These are phyloP conservation scores for Penicillium canariense DNA, from an alignment of 495 filamentous ascomycete genomes.

Conservation along the genomic window DNA sequence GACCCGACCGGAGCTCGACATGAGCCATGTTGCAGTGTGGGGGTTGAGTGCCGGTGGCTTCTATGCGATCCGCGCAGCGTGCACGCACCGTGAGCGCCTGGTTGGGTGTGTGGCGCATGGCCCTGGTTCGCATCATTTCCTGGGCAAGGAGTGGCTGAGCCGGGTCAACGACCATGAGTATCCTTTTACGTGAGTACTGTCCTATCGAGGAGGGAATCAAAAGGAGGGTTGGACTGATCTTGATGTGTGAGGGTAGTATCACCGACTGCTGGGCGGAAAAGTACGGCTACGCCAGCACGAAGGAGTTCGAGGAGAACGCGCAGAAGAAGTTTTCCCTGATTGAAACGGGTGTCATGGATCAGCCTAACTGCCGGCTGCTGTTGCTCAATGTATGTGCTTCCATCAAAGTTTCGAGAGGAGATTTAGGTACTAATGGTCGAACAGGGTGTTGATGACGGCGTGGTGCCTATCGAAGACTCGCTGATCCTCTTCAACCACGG, in stretches of 20 bases:
- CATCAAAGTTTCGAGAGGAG: not conserved
- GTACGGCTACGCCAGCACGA: conserved; percentile 60
- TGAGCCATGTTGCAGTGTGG: conserved; percentile 63
- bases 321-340: conserved; percentile 72
- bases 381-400: conserved; percentile 59
- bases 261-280: conserved; percentile 66
- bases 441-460: conserved; percentile 64
- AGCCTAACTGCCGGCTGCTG: conserved; percentile 60
- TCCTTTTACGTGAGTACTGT: conserved; percentile 60
- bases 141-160: conserved; percentile 61
- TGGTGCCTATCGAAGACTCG: conserved; percentile 78
- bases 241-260: conserved; percentile 38
- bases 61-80: conserved; percentile 71
- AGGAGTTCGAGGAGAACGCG: conserved; percentile 58
- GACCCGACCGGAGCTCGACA: conserved; percentile 57
- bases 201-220: not conserved
- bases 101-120: conserved; percentile 67
- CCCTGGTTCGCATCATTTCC: conserved; percentile 70
- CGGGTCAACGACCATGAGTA: conserved; percentile 73
- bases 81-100: conserved; percentile 62
- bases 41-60: conserved; percentile 73
- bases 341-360: conserved; percentile 64
- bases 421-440: conserved; percentile 2
- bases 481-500: conserved; percentile 67
- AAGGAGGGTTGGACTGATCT: conserved; percentile 1